A percentile compares a stretch with the other conserved stretches of the same genome.
These are phyloP conservation scores for Magnaporthiopsis rhizophila DNA, from an alignment of 2,329 filamentous ascomycete genomes.

Conservation along the genomic window DNA sequence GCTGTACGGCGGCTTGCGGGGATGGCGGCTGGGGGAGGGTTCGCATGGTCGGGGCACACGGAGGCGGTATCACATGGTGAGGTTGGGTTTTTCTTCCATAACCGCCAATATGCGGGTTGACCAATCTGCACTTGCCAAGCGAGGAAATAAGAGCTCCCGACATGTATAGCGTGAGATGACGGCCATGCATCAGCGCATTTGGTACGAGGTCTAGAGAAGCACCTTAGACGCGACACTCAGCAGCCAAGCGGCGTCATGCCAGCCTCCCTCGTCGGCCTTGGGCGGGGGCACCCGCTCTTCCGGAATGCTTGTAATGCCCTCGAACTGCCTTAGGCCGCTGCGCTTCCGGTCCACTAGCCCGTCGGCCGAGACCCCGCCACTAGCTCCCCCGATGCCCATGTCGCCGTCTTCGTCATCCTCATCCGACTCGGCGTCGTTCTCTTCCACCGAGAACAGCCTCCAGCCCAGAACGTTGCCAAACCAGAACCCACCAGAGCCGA, in stretches of 20 bases:
- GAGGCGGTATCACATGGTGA: background rate
- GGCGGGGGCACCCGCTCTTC: slow-evolving; percentile 40
- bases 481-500: slow-evolving; percentile 47
- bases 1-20: background rate
- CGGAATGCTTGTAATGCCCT: slow-evolving; percentile 30
- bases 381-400: slow-evolving; percentile 16
- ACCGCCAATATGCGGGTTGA: background rate
- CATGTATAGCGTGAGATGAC: background rate
- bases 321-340: slow-evolving; percentile 29
- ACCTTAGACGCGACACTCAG: slow-evolving; percentile 57
- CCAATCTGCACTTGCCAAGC: background rate
- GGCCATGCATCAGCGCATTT: background rate
- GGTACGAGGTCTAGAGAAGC: slow-evolving; percentile 36
- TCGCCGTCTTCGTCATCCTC: slow-evolving; percentile 29
- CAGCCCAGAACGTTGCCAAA: slow-evolving; percentile 51
- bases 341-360: slow-evolving; percentile 17
- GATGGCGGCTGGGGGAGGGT: too few relatives aligned
- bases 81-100: background rate
- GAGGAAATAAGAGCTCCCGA: background rate
- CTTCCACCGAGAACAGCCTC: slow-evolving; percentile 55
- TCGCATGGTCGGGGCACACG: background rate
- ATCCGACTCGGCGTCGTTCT: slow-evolving; percentile 45
- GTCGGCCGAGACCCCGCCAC: background rate
- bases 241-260: slow-evolving; percentile 62
- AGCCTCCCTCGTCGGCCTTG: slow-evolving; percentile 49